A percentile compares a stretch with the other conserved stretches of the same genome.
Evolutionary conservation across 176 grass and related monocot genomes (phyloP).

Genomic region (Otatea glauca): DNA sequence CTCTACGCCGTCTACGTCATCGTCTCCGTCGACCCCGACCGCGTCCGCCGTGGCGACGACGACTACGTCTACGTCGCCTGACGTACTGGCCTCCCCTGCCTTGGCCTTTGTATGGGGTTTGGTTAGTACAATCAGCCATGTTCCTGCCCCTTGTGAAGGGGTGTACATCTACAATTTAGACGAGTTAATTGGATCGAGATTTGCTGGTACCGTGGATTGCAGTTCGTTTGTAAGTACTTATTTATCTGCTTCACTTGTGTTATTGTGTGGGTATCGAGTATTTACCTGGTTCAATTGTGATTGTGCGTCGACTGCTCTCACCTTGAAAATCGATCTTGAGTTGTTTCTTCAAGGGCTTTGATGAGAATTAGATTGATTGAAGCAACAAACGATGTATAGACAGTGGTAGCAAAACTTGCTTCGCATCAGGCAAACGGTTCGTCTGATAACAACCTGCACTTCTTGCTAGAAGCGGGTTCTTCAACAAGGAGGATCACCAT

Average conservation of each 20-base stretch:
- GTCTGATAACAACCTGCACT: neutral
- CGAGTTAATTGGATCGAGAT: neutral
- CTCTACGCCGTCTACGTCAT: conserved; percentile 83
- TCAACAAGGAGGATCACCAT: neutral
- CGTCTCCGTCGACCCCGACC: conserved; percentile 57
- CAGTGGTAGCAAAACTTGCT: neutral
- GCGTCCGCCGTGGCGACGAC: conserved; percentile 32
- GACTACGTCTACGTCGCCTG: conserved; percentile 61
- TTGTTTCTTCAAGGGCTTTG: neutral
- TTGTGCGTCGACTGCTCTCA: neutral
- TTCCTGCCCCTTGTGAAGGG: conserved; percentile 4
- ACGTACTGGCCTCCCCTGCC: neutral
- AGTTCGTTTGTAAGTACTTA: neutral
- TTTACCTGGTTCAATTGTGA: neutral
- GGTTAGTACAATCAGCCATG: neutral
- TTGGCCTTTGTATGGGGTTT: neutral
- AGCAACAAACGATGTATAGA: neutral
- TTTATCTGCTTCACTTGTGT: neutral
- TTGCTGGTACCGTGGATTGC: neutral
- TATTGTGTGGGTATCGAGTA: neutral
- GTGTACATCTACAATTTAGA: neutral
- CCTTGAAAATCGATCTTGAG: neutral
- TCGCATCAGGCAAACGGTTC: no score
- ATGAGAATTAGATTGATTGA: neutral
- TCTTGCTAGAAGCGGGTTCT: neutral